Evolutionary conservation across 495 filamentous ascomycete species (phyloP), one percentile per base, ranked within the genome.

Genomic region (Lindgomyces ingoldianus): DNA sequence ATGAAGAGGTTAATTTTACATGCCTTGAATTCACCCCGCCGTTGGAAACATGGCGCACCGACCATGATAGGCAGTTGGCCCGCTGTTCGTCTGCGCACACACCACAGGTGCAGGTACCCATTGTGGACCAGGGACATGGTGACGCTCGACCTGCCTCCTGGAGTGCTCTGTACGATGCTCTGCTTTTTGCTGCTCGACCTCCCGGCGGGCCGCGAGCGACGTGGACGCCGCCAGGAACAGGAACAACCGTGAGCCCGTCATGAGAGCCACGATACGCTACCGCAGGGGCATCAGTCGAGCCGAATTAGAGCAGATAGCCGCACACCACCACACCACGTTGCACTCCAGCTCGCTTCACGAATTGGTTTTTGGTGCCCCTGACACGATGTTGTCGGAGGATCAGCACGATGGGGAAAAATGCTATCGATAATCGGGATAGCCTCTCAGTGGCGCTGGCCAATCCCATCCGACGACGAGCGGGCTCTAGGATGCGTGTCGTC

Each of bases 61-160:
- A 30, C 65, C 64, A 47, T 36, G 65, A 68, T 68, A 68, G 65
- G 65, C 53, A 68, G 58, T 59, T 58, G 44, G 42, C 27, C 65
- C 65, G 65, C 53, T 12, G 41, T 60, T 49, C 55, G 62, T 59
- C 59, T 67, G 30, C 56, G 50, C 49, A 22, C 52, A 44, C 30
- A 24, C 30, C 53, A 57, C 9, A 21, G 21, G 3, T 51, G 47
- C 48, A 22, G 41, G 3, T 30, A 8, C 41, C 6, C 2, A 36
- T 22, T 19, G 12, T 41, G 19, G 2, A 57, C 19, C 61, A 24
- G 3, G 27, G 49, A 63, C 36, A 27, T 56, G 22, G 60, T 63
- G 42, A 53, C 61, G 52, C 11, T 24, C 19, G 33, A 39, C 33
- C 6, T 14, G 6, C 6, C 33, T 39, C 49, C 16, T 52, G 49